A percentile compares a stretch with the other conserved stretches of the same genome.
Evolutionary conservation across 1,139 yeast species (phyloP).

Genomic region (Sugiyamaella japonica): DNA sequence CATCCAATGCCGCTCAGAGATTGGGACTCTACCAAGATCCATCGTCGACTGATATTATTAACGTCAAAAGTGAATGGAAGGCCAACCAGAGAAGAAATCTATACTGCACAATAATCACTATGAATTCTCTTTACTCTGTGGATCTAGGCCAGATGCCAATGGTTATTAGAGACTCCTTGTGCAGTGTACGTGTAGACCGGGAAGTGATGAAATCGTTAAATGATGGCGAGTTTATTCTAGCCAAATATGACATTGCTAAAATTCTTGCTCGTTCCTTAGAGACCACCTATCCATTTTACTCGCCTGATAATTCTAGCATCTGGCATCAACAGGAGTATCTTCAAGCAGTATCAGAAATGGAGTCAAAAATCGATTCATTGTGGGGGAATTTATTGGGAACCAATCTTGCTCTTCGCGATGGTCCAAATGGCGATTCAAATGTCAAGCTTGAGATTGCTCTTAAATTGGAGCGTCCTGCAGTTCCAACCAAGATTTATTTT

Average conservation of each 20-base stretch:
- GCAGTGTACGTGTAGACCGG: slow-evolving; percentile 5
- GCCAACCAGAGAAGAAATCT: slow-evolving; percentile 17
- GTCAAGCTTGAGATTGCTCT: slow-evolving; percentile 20
- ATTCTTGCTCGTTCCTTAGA: slow-evolving; percentile 16
- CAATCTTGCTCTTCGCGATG: slow-evolving; percentile 13
- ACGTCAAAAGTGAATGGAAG: background rate
- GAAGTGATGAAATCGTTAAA: slow-evolving; percentile 9
- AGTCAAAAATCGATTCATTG: slow-evolving; percentile 14
- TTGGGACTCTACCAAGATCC: slow-evolving; percentile 25
- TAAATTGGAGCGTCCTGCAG: slow-evolving; percentile 19
- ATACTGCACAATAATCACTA: slow-evolving; percentile 16
- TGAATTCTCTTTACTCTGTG: slow-evolving; percentile 21
- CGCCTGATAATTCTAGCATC: slow-evolving; percentile 10
- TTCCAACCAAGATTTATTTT: slow-evolving; percentile 18
- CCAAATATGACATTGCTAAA: slow-evolving; percentile 19
- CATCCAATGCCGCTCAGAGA: slow-evolving; percentile 23
- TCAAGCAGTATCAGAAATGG: slow-evolving; percentile 13
- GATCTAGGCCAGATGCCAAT: slow-evolving; percentile 22
- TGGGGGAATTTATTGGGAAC: slow-evolving; percentile 12
- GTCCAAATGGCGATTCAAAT: slow-evolving; percentile 13
- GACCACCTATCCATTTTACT: slow-evolving; percentile 18
- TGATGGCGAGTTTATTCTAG: slow-evolving; percentile 22
- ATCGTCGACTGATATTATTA: background rate
- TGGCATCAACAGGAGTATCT: slow-evolving; percentile 2
- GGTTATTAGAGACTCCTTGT: slow-evolving; percentile 17